Evolutionary conservation across 2,329 filamentous ascomycete species (phyloP), one percentile per base, ranked within the genome.

Genomic region (Aspergillus pseudoviridinutans): DNA sequence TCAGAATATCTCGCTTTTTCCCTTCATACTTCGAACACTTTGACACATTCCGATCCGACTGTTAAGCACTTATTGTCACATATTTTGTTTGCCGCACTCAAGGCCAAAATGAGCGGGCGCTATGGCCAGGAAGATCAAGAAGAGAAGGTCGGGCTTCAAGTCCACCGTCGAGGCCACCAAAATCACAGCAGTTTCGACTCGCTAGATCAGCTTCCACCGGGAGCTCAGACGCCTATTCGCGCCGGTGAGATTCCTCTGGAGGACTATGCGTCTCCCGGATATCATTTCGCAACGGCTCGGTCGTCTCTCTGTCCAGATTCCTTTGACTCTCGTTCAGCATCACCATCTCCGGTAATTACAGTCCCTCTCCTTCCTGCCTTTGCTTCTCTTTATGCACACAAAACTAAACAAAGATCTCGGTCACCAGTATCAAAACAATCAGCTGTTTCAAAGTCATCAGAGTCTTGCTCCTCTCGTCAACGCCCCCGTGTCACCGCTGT

Each of bases 271-370:
- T 63, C 63, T 4, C 62, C 61, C 2, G 56, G 60, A 17, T 67
- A 64, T 60, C 61, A 66, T 17, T 62, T 65, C 38, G 58, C 61
- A 2, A 61, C 59, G 6, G 61, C 61, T 46, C 60, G 63, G 22
- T 58, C 53, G 22, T 66, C 63, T 8, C 61, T 56, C 14, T 54
- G 59, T 25, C 64, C 66, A 6, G 66, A 67, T 27, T 63, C 62
- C 3, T 62, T 59, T 51, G 70, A 69, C 22, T 71, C 69, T 44
- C 68, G 69, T 28, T 67, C 66, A 8, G 58, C 65, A 4, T 70
- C 71, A 6, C 71, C 71, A 17, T 68, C 67, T 27, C 62, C 72
- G 59, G 69, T 74, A 66, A 50, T 67, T 64, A 50, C 9, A 72
- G 67, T 17, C 14, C 57, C 65, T 74, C 14, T 66, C 66, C 32